Evolutionary conservation across 2,329 filamentous ascomycete genomes (phyloP).

Genomic region (Emericellopsis atlantica): DNA sequence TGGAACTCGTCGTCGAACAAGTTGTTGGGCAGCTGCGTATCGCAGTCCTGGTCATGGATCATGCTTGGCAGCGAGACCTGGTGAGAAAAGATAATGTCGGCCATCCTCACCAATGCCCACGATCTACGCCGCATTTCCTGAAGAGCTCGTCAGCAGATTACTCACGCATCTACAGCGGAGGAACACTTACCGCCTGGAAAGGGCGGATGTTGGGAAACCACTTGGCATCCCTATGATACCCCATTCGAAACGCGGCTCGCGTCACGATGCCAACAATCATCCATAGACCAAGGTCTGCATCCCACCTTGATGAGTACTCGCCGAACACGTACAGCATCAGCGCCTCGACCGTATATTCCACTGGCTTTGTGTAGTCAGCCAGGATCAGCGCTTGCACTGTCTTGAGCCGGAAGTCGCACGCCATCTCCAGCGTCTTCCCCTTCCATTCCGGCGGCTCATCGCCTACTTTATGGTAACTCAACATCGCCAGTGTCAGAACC

Average conservation of each 20-base stretch:
- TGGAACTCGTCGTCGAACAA: conserved; percentile 73
- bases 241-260: conserved; percentile 53
- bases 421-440: conserved; percentile 48
- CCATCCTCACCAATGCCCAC: conserved; percentile 61
- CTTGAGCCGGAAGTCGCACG: conserved; percentile 52
- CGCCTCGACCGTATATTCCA: conserved; percentile 66
- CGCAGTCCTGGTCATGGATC: conserved; percentile 62
- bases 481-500: conserved; percentile 63
- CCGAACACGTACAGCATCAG: conserved; percentile 64
- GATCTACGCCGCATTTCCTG: conserved; percentile 59
- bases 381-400: conserved; percentile 69
- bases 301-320: conserved; percentile 61
- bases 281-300: conserved; percentile 58
- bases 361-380: conserved; percentile 65
- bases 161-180: background rate
- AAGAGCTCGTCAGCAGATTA: background rate
- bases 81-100: conserved; percentile 67
- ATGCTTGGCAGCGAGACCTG: conserved; percentile 56
- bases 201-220: conserved; percentile 61
- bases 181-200: conserved; percentile 49
- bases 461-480: conserved; percentile 67
- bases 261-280: conserved; percentile 42
- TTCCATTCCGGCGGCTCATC: conserved; percentile 72
- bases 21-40: conserved; percentile 64
- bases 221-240: conserved; percentile 65